Evolutionary conservation across 306 rosid genomes (phyloP).

Genomic region (Pterocarpus macrocarpus): DNA sequence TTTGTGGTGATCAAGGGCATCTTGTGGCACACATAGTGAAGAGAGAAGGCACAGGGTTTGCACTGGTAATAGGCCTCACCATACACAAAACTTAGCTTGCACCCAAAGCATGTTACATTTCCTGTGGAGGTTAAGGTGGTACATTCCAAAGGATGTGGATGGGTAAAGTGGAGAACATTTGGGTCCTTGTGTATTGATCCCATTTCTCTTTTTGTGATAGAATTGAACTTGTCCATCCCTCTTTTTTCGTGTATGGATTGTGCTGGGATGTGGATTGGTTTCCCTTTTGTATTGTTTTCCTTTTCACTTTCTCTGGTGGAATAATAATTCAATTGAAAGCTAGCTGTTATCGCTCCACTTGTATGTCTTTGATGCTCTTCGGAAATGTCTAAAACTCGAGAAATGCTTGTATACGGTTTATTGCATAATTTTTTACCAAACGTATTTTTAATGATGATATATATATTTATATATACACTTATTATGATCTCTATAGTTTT

Average conservation of each 20-base stretch:
- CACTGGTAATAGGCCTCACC: constrained; percentile 54
- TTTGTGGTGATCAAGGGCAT: constrained; percentile 54
- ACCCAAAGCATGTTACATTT: constrained; percentile 52
- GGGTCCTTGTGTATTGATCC: constrained; percentile 41
- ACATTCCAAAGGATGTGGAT: constrained; percentile 60
- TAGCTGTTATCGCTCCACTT: constrained; percentile 15
- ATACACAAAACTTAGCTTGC: constrained; percentile 51
- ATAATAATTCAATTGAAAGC: constrained; percentile 19
- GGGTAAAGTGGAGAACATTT: constrained; percentile 66
- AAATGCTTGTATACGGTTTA: background rate
- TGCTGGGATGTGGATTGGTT: background rate
- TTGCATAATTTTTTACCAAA: too few species aligned
- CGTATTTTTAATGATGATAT: too few species aligned
- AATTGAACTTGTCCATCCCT: background rate
- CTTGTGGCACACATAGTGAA: constrained; percentile 61
- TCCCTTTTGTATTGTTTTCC: background rate
- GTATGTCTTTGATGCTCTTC: constrained; percentile 33
- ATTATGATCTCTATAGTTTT: too few species aligned
- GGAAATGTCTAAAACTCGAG: constrained; percentile 7
- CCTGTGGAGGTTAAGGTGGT: constrained; percentile 35
- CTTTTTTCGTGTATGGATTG: background rate
- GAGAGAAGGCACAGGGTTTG: constrained; percentile 56
- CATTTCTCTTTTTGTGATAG: constrained; percentile 27
- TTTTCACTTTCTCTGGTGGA: constrained; percentile 21
- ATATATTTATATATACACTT: too few species aligned